Evolutionary conservation across 2,329 filamentous ascomycete genomes (phyloP).

Genomic region (Amesomyces nigricolor): DNA sequence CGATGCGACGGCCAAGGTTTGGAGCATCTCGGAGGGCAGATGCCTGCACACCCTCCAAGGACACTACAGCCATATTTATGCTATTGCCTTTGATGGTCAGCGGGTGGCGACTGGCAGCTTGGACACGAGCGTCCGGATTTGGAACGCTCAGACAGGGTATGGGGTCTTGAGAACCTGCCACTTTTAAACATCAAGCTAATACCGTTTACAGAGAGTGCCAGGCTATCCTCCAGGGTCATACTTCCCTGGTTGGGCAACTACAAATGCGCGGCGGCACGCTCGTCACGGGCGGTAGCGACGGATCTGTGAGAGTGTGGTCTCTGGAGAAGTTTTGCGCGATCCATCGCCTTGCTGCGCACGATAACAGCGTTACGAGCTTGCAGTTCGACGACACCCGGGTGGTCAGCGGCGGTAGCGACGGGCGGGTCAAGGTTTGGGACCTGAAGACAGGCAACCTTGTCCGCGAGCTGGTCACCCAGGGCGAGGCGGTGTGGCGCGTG

Average conservation of each 20-base stretch:
- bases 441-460: constrained; percentile 85
- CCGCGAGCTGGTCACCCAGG: constrained; percentile 82
- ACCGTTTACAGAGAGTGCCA: constrained; percentile 59
- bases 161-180: constrained; percentile 28
- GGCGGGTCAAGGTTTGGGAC: constrained; percentile 98
- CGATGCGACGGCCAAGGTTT: constrained; percentile 92
- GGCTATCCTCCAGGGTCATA: constrained; percentile 92
- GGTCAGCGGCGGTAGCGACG: constrained; percentile 92
- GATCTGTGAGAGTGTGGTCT: constrained; percentile 94
- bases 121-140: constrained; percentile 94
- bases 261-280: constrained; percentile 94
- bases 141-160: constrained; percentile 85
- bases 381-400: constrained; percentile 96
- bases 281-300: constrained; percentile 93
- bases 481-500: constrained; percentile 94
- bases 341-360: constrained; percentile 89
- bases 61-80: constrained; percentile 98
- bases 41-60: constrained; percentile 86
- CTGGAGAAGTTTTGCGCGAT: constrained; percentile 85
- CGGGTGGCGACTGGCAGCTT: constrained; percentile 92
- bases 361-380: constrained; percentile 95
- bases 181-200: constrained; percentile 27
- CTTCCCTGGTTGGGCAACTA: constrained; percentile 89
- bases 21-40: constrained; percentile 93
- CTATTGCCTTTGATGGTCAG: constrained; percentile 92